A percentile compares a stretch with the other conserved stretches of the same genome.
Conservation (phyloP, 805 yeast genomes). For the Maudiozyma barnettii region DNA sequence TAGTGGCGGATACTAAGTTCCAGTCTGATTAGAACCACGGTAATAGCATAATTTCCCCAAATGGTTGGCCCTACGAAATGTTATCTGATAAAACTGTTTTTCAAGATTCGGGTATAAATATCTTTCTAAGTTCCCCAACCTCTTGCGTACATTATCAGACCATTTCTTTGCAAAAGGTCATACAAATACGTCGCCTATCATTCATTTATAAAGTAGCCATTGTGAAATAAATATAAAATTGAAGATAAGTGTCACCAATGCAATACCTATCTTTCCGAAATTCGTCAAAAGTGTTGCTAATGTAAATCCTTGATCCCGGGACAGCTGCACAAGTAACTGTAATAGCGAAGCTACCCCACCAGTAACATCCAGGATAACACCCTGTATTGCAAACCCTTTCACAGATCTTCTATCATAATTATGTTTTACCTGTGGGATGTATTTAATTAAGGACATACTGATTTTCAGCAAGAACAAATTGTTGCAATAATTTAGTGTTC, state of each 20-base stretch:
- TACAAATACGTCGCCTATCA: not conserved
- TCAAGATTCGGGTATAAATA: too few species aligned
- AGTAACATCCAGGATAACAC: conserved; percentile 29
- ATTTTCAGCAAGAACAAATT: conserved; percentile 32
- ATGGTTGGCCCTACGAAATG: too few species aligned
- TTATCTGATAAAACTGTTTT: too few species aligned
- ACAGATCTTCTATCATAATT: conserved; percentile 72
- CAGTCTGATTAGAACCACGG: too few species aligned
- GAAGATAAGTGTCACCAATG: conserved; percentile 32
- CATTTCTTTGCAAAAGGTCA: too few species aligned
- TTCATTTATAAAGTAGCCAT: conserved; percentile 21
- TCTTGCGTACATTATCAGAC: too few species aligned
- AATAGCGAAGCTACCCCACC: conserved; percentile 30
- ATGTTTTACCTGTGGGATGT: conserved; percentile 77
- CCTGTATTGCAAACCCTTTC: conserved; percentile 71
- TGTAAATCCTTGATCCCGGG: conserved; percentile 15
- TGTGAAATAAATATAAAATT: conserved; percentile 32
- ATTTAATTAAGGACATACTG: conserved; percentile 40
- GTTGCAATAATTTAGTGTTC: conserved; percentile 19
- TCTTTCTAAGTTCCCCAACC: too few species aligned
- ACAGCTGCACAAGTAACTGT: conserved; percentile 20
- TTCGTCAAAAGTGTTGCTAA: conserved; percentile 24
- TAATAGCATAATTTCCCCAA: too few species aligned
- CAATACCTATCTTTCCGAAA: conserved; percentile 33
- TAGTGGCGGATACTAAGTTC: too few species aligned